Conservation (phyloP, 768 basidiomycete genomes). For the Suillus brevipes region DNA sequence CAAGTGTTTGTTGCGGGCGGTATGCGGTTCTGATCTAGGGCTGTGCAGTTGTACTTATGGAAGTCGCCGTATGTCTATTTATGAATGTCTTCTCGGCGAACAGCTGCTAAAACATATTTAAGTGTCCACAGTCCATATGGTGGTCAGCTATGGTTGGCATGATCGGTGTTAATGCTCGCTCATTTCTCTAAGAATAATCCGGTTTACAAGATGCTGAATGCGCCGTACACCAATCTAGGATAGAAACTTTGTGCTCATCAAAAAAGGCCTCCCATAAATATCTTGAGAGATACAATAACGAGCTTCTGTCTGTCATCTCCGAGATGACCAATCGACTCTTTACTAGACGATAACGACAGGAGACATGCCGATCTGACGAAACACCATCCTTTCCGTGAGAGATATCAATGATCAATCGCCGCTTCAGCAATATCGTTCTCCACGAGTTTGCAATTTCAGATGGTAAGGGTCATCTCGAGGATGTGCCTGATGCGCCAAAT, state of each 20-base stretch:
- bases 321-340: slow-evolving; percentile 23
- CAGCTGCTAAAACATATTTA: neutral
- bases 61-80: neutral
- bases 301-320: slow-evolving; percentile 28
- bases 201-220: slow-evolving; percentile 34
- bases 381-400: neutral
- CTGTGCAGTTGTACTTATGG: neutral
- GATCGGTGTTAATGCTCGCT: neutral
- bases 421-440: slow-evolving; percentile 13
- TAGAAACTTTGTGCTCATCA: slow-evolving; percentile 28
- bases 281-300: slow-evolving; percentile 24
- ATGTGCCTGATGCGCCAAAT: slow-evolving; percentile 12
- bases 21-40: slow-evolving; percentile 3
- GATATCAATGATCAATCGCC: slow-evolving; percentile 10
- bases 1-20: neutral
- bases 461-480: slow-evolving; percentile 12
- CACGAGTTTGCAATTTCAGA: neutral
- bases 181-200: slow-evolving; percentile 21
- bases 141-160: neutral
- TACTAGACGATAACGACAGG: slow-evolving; percentile 7
- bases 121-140: neutral
- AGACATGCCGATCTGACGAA: slow-evolving; percentile 24
- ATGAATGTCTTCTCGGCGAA: neutral
- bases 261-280: slow-evolving; percentile 20
- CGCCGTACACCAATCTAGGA: slow-evolving; percentile 10